phyloP scores from a whole-genome alignment of 331 rosid species.

The Acacia pycnantha region DNA sequence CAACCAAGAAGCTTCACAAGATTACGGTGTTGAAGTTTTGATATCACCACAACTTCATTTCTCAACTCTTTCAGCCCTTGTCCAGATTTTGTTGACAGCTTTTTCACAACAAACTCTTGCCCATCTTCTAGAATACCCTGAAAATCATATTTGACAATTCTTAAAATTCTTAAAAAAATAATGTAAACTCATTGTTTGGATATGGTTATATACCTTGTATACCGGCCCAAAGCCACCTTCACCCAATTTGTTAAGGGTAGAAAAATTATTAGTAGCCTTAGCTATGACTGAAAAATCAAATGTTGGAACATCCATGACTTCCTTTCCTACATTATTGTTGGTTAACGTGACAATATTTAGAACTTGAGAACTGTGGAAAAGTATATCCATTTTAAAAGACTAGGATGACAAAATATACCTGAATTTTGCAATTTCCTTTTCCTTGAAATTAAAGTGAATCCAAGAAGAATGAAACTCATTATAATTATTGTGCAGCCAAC shows the following conservation, averaged over 20 bases:
- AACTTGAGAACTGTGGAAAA: not conserved
- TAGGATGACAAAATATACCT: not conserved
- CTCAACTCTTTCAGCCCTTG: not conserved
- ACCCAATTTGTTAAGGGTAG: slow-evolving; percentile 4
- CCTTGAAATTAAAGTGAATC: not conserved
- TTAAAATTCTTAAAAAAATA: not conserved
- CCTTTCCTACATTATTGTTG: not conserved
- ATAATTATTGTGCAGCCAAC: not conserved
- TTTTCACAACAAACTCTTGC: not conserved
- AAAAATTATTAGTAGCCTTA: slow-evolving; percentile 35
- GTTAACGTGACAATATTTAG: not conserved
- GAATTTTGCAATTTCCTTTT: slow-evolving; percentile 17
- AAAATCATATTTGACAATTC: no score
- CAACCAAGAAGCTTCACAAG: slow-evolving; percentile 34
- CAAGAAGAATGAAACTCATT: not conserved
- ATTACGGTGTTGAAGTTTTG: slow-evolving; percentile 42
- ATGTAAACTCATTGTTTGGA: not conserved
- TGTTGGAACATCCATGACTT: slow-evolving; percentile 29
- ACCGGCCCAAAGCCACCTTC: slow-evolving; percentile 25
- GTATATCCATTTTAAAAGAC: not conserved
- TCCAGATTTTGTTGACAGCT: not conserved
- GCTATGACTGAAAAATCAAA: slow-evolving; percentile 28
- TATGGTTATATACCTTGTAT: not conserved
- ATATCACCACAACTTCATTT: slow-evolving; percentile 12
- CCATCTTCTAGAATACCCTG: not conserved